Conservation (phyloP, 78 protist genomes). For the Mastigamoeba balamuthi region DNA sequence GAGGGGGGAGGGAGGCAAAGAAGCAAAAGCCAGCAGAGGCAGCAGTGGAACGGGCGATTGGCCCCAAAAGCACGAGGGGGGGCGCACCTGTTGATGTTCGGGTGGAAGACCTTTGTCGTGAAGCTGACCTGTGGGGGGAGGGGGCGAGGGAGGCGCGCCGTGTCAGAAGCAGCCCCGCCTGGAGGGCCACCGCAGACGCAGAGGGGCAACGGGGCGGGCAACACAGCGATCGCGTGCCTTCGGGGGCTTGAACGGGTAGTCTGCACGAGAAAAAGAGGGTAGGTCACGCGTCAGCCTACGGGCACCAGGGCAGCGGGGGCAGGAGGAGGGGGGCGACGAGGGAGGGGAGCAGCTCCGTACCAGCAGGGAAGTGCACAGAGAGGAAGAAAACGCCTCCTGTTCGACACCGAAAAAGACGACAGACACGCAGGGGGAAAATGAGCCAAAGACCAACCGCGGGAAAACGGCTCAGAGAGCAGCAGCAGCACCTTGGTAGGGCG, state of each 20-base stretch:
- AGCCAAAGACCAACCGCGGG: no score
- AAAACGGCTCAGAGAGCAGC: no score
- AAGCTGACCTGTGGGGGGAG: constrained; percentile 35
- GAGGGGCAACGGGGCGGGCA: neutral
- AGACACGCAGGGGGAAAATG: no score
- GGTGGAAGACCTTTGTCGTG: constrained; percentile 80
- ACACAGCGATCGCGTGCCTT: constrained; percentile 20
- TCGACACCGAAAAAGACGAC: no score
- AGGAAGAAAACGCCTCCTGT: constrained; percentile 58
- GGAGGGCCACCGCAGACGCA: neutral
- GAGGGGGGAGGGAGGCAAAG: neutral
- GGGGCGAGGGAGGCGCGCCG: no score
- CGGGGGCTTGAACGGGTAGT: constrained; percentile 80
- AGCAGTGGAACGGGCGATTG: neutral
- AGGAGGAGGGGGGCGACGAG: no score
- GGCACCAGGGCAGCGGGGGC: no score
- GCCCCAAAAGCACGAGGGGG: no score
- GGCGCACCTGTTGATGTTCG: constrained; percentile 81
- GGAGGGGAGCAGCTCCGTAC: no score
- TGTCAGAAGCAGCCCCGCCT: neutral
- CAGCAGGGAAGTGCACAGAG: constrained; percentile 53
- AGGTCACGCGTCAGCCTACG: no score
- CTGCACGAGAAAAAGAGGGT: no score
- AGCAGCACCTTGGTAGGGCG: constrained; percentile 75
- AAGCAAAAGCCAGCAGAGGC: neutral